phyloP scores from a whole-genome alignment of 2,329 filamentous ascomycete genomes.

The Paracoccidioides lutzii region DNA sequence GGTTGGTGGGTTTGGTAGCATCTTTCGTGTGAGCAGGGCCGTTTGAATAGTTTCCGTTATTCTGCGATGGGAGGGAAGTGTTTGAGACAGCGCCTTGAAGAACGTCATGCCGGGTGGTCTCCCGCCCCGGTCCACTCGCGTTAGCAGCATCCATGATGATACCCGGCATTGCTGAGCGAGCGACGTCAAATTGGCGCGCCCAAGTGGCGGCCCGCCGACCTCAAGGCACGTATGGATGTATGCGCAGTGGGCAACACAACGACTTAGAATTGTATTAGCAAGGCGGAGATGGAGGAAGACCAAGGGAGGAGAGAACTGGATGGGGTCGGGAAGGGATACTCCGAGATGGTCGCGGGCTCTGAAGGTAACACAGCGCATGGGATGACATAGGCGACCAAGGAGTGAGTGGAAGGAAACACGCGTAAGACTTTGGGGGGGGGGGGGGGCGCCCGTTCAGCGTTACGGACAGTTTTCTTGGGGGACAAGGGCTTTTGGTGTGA shows the following conservation, averaged over 20 bases:
- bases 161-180: slow-evolving; percentile 27
- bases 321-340: no score
- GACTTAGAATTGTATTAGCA: not conserved
- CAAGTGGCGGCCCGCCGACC: slow-evolving; percentile 5
- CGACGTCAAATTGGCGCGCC: slow-evolving; percentile 3
- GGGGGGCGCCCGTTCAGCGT: not conserved
- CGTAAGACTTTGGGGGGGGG: not conserved
- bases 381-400: not conserved
- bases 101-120: not conserved
- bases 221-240: not conserved
- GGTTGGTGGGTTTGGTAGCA: not conserved
- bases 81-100: not conserved
- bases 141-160: slow-evolving; percentile 26
- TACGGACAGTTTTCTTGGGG: not conserved
- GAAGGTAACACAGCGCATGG: not conserved
- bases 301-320: not conserved
- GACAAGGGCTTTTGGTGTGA: no score
- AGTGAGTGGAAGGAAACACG: not conserved
- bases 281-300: not conserved
- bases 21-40: slow-evolving; percentile 4
- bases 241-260: not conserved
- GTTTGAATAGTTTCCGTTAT: slow-evolving; percentile 4
- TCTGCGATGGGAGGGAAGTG: not conserved
- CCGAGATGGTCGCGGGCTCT: not conserved
- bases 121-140: not conserved